These are phyloP conservation scores for Colletotrichum acutatum DNA, from an alignment of 2,329 filamentous ascomycete genomes.

Conservation along the genomic window DNA sequence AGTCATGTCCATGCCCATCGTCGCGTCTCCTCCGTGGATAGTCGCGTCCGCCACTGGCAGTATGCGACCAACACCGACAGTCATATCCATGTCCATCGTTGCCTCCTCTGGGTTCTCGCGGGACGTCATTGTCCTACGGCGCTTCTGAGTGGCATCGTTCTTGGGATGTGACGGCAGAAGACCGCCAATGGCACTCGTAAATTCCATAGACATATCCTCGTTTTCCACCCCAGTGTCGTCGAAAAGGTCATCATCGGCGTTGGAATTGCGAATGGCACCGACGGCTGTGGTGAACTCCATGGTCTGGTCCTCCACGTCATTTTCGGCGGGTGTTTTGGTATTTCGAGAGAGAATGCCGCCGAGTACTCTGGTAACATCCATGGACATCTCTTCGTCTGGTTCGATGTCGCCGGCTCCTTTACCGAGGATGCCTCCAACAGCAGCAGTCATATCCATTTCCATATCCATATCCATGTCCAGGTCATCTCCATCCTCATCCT, in stretches of 20 bases:
- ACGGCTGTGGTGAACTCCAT: conserved; percentile 90
- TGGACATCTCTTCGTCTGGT: conserved; percentile 80
- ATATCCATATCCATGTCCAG: conserved; percentile 61
- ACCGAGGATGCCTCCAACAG: conserved; percentile 64
- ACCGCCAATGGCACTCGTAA: conserved; percentile 74
- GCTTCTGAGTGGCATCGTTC: conserved; percentile 25
- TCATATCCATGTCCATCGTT: conserved; percentile 69
- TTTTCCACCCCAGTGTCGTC: conserved; percentile 55
- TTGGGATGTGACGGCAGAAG: conserved; percentile 52
- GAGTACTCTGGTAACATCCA: conserved; percentile 90
- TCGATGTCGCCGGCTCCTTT: conserved; percentile 52
- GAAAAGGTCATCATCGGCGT: conserved; percentile 40
- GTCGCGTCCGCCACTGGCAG: conserved; percentile 45
- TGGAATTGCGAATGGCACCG: conserved; percentile 69
- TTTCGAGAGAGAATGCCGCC: conserved; percentile 77
- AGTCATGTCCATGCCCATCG: conserved; percentile 76
- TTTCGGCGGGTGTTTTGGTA: conserved; percentile 14
- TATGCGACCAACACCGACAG: conserved; percentile 66
- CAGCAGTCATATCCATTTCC: conserved; percentile 67
- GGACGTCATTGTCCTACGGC: conserved; percentile 40
- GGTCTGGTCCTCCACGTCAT: conserved; percentile 66
- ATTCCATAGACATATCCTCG: conserved; percentile 83
- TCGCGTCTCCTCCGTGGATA: conserved; percentile 48
- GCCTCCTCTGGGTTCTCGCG: conserved; percentile 44
- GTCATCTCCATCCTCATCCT: conserved; percentile 42